Percentiles rank a stretch among this genome's conserved stretches.
Evolutionary conservation across 2,329 filamentous ascomycete species (phyloP).

Genomic region (Scopulariopsis brevicaulis): DNA sequence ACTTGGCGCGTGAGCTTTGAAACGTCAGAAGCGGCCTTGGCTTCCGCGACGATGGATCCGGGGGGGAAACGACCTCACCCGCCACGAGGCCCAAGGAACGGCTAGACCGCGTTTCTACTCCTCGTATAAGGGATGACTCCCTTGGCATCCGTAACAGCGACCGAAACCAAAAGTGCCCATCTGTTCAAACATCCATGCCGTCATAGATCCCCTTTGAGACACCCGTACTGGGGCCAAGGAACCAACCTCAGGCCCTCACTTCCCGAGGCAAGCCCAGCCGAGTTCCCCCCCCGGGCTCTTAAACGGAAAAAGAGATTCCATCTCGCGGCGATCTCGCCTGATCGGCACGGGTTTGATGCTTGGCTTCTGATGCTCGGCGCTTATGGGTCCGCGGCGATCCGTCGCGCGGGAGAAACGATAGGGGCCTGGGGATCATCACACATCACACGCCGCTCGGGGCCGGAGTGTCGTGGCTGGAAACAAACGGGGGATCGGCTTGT

Average conservation of each 20-base stretch:
- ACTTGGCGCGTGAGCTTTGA: too few relatives aligned
- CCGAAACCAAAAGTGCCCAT: background rate
- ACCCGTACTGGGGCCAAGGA: background rate
- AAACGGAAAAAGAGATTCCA: too few relatives aligned
- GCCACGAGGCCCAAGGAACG: background rate
- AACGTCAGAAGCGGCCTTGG: too few relatives aligned
- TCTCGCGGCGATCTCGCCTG: too few relatives aligned
- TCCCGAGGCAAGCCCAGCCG: background rate
- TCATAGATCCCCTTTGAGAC: background rate
- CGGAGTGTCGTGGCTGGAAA: background rate
- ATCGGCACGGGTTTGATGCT: background rate
- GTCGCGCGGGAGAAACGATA: background rate
- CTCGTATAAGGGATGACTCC: background rate
- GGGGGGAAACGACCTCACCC: background rate
- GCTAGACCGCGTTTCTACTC: too few relatives aligned
- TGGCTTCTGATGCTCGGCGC: background rate
- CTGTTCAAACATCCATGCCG: background rate
- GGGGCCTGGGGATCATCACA: background rate
- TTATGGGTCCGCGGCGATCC: background rate
- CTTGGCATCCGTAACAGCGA: background rate
- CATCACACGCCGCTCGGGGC: background rate
- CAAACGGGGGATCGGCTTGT: background rate
- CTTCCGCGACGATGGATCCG: too few relatives aligned
- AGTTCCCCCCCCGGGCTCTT: background rate
- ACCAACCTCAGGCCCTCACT: background rate